Evolutionary conservation across 1,139 yeast species (phyloP), one percentile per base, ranked within the genome.

Genomic region (Eremothecium cymbalariae): DNA sequence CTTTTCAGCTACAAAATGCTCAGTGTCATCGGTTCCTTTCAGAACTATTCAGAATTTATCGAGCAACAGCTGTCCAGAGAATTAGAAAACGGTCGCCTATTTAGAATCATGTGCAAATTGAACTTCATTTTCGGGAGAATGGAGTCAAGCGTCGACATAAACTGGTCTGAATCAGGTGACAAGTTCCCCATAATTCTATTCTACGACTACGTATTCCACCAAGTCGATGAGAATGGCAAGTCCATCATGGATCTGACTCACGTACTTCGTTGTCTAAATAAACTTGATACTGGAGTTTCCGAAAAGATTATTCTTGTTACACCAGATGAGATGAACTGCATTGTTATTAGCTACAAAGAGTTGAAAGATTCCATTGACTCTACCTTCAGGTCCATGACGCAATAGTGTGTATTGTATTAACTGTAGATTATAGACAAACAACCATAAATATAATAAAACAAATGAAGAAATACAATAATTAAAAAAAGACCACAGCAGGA

Each of bases 251-350:
- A 93, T 59, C 65, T 90, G 47, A 78, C 88, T 2, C 85, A 86
- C 55, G 93, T 88, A 3, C 64, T 93, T 44, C 65, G 74, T 34
- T 74, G 80, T 46, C 64, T 90, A 50, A 90, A 90, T 61, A 90
- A 90, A 58, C 65, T 90, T 41, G 99, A 93, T 56, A 94, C 93
- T 9, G 98, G 97, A 1, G 71, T 81, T 30, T 90, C 84, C 34
- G 98, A 90, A 57, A 77, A 74, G 49, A 61, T 90, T 18, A 64
- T 86, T 53, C 67, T 90, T 41, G 83, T 85, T 5, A 78, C 93
- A 19, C 70, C 80, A 12, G 95, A 88, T 55, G 95, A 86, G 53
- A 76, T 76, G 62, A 75, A 74, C 32, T 84, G 94, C 55, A 65
- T 86, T 42, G 75, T 86, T 33, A 77, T 83, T 34, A 76, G 88